A percentile compares a stretch with the other conserved stretches of the same genome.
Conservation (phyloP, 2,329 filamentous ascomycete genomes). For the Plenodomus tracheiphilus region DNA sequence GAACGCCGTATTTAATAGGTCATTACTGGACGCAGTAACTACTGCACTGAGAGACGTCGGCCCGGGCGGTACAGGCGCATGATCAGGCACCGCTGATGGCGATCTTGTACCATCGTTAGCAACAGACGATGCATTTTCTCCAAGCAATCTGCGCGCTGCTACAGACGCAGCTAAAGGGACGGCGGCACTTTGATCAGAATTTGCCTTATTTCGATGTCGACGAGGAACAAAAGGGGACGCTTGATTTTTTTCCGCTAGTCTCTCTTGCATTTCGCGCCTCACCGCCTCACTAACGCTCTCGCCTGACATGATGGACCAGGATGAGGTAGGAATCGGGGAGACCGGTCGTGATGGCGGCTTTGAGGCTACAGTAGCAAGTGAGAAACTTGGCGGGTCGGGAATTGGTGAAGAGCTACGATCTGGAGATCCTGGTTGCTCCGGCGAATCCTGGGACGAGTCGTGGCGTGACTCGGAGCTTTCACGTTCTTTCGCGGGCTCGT, state of each 20-base stretch:
- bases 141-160: constrained; percentile 4
- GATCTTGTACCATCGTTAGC: constrained; percentile 34
- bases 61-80: constrained; percentile 21
- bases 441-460: constrained; percentile 39
- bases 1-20: constrained; percentile 4
- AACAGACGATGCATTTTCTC: constrained; percentile 2
- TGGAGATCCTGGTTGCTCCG: constrained; percentile 11
- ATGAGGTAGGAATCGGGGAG: constrained; percentile 17
- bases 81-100: constrained; percentile 40
- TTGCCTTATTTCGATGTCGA: neutral
- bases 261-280: constrained; percentile 13
- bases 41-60: constrained; percentile 35
- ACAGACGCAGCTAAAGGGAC: neutral
- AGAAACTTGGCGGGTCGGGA: constrained; percentile 27
- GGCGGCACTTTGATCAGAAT: neutral
- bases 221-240: too few relatives aligned
- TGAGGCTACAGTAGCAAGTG: constrained; percentile 18
- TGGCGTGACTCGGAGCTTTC: constrained; percentile 26
- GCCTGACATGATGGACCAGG: constrained; percentile 19
- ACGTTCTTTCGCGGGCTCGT: neutral
- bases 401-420: constrained; percentile 22
- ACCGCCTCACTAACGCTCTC: constrained; percentile 8
- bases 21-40: constrained; percentile 20
- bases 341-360: constrained; percentile 22
- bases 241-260: constrained; percentile 10